A percentile compares a stretch with the other conserved stretches of the same genome.
These are phyloP conservation scores for Adansonia grandidieri DNA, from an alignment of 441 rosid genomes.

Conservation along the genomic window DNA sequence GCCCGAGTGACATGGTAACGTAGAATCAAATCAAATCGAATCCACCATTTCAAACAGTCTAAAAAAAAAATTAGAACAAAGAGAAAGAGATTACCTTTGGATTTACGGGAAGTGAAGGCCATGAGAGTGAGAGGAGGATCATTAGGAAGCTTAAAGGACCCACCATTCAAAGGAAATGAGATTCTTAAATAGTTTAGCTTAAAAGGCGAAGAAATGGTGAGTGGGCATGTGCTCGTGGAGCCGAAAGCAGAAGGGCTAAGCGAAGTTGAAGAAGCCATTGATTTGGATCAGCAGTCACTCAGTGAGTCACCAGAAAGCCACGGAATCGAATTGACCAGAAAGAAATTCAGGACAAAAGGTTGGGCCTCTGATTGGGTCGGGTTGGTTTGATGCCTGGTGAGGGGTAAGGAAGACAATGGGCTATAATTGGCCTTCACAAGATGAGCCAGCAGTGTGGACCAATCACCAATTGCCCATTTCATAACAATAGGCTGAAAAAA, in stretches of 20 bases:
- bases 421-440: no score
- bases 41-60: background rate
- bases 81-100: slow-evolving; percentile 45
- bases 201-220: slow-evolving; percentile 24
- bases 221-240: background rate
- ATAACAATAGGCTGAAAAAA: no score
- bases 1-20: background rate
- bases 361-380: no score
- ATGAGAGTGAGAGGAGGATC: slow-evolving; percentile 39
- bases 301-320: no score
- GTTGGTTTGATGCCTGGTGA: no score
- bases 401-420: no score
- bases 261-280: slow-evolving; percentile 22
- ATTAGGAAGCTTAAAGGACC: slow-evolving; percentile 27
- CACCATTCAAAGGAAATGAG: slow-evolving; percentile 28
- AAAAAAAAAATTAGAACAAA: background rate
- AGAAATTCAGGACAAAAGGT: no score
- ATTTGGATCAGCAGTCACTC: no score
- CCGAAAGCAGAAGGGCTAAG: background rate
- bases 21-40: background rate
- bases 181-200: slow-evolving; percentile 26
- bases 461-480: no score
- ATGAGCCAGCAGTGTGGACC: no score
- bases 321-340: no score
- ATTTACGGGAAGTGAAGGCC: slow-evolving; percentile 38